A percentile compares a stretch with the other conserved stretches of the same genome.
phyloP scores from a whole-genome alignment of 2,329 filamentous ascomycete species.

The Penicillium frequentans region DNA sequence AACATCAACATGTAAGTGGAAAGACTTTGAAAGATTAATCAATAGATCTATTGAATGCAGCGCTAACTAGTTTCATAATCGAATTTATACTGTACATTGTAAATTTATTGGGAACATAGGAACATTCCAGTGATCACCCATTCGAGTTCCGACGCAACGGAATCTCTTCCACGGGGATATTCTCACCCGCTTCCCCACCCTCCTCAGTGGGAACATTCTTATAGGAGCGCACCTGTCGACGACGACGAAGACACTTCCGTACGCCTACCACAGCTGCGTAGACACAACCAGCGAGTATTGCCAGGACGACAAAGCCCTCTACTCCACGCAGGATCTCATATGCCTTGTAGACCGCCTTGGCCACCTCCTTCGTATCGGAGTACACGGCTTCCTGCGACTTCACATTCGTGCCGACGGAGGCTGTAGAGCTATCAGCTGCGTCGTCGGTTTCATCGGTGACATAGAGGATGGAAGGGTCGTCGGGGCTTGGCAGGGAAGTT shows the following conservation, averaged over 20 bases:
- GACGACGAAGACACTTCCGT: slow-evolving; percentile 19
- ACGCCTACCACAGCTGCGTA: slow-evolving; percentile 18
- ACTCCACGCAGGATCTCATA: slow-evolving; percentile 25
- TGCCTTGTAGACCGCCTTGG: slow-evolving; percentile 20
- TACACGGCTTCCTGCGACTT: not conserved
- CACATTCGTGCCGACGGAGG: not conserved
- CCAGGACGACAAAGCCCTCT: slow-evolving; percentile 2
- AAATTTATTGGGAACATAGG: not conserved
- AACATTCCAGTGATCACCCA: not conserved
- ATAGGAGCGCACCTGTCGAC: slow-evolving; percentile 22
- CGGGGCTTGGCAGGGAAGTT: slow-evolving; percentile 13
- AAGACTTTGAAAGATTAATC: too few relatives aligned
- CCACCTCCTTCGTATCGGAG: slow-evolving; percentile 12
- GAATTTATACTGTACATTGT: not conserved
- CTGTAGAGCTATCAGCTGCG: not conserved
- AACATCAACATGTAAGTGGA: too few relatives aligned
- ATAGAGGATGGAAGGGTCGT: slow-evolving; percentile 16
- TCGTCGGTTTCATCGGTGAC: slow-evolving; percentile 7
- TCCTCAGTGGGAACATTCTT: slow-evolving; percentile 26
- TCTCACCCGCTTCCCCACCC: slow-evolving; percentile 1
- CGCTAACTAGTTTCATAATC: not conserved
- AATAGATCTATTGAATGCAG: too few relatives aligned
- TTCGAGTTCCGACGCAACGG: not conserved
- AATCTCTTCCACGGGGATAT: slow-evolving; percentile 9
- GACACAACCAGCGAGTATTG: slow-evolving; percentile 3